phyloP scores from a whole-genome alignment of 2,329 filamentous ascomycete genomes.

The Cytospora paraplurivora region DNA sequence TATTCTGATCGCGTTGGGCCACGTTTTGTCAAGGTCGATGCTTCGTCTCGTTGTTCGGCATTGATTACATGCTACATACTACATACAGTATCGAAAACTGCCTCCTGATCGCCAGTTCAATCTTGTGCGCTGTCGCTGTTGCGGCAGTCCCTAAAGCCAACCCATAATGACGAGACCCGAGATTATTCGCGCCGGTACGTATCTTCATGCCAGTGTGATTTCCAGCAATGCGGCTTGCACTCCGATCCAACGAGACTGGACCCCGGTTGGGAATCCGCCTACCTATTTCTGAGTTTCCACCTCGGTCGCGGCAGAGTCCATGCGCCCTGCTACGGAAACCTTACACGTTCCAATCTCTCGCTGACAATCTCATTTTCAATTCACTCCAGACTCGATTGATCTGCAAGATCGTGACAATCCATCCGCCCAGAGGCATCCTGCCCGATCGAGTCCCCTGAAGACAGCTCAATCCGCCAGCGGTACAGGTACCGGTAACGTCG shows the following conservation, averaged over 20 bases:
- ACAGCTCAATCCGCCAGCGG: conserved; percentile 51
- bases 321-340: conserved; percentile 10
- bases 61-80: background rate
- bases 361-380: conserved; percentile 35
- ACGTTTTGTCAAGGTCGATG: background rate
- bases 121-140: conserved; percentile 22
- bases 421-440: conserved; percentile 77
- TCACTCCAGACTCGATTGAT: conserved; percentile 80
- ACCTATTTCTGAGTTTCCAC: conserved; percentile 11
- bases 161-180: conserved; percentile 60
- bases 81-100: background rate
- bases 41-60: background rate
- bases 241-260: conserved; percentile 11
- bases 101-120: conserved; percentile 18
- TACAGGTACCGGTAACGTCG: conserved; percentile 45
- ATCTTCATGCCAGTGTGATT: conserved; percentile 12
- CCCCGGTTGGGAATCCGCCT: conserved; percentile 4
- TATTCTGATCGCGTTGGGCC: background rate
- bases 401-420: conserved; percentile 82
- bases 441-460: conserved; percentile 54
- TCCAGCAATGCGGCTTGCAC: conserved; percentile 1
- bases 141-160: conserved; percentile 27
- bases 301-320: conserved; percentile 13
- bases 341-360: conserved; percentile 20
- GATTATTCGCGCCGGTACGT: conserved; percentile 63